Percentiles rank a stretch among this genome's conserved stretches.
phyloP scores from a whole-genome alignment of 176 grass and related monocot genomes.

The Eleusine indica region DNA sequence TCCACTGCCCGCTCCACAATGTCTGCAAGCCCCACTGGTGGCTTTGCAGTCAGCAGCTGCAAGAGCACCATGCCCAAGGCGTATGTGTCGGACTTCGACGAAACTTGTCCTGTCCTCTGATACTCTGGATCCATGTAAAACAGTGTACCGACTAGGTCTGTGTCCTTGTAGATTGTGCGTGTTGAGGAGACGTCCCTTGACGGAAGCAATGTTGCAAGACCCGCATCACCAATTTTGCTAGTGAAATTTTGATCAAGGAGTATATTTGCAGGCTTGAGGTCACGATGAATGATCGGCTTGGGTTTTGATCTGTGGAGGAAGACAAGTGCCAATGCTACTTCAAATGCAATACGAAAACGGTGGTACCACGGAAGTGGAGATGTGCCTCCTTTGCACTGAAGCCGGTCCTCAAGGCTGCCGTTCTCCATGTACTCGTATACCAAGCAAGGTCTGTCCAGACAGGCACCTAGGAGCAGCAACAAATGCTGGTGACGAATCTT shows the following conservation, averaged over 20 bases:
- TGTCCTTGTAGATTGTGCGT: slow-evolving; percentile 60
- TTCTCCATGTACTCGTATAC: slow-evolving; percentile 98
- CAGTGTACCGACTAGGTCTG: slow-evolving; percentile 73
- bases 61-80: slow-evolving; percentile 81
- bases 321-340: slow-evolving; percentile 59
- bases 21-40: slow-evolving; percentile 58
- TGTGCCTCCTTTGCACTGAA: slow-evolving; percentile 59
- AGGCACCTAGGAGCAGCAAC: slow-evolving; percentile 77
- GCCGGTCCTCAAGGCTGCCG: slow-evolving; percentile 84
- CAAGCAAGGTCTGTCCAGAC: slow-evolving; percentile 77
- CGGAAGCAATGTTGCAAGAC: slow-evolving; percentile 78
- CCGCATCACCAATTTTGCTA: slow-evolving; percentile 89
- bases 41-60: slow-evolving; percentile 65
- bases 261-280: slow-evolving; percentile 93
- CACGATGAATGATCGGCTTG: slow-evolving; percentile 82
- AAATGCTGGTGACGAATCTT: slow-evolving; percentile 81
- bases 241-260: slow-evolving; percentile 72
- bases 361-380: slow-evolving; percentile 66
- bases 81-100: slow-evolving; percentile 70
- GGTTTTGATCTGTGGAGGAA: slow-evolving; percentile 78
- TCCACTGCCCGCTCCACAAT: slow-evolving; percentile 61
- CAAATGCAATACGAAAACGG: slow-evolving; percentile 68
- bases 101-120: slow-evolving; percentile 78
- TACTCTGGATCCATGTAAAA: slow-evolving; percentile 98
- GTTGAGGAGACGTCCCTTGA: slow-evolving; percentile 17